Base-by-base conservation (phyloP, 345 rosid species). In the Trapa incisa region DNA sequence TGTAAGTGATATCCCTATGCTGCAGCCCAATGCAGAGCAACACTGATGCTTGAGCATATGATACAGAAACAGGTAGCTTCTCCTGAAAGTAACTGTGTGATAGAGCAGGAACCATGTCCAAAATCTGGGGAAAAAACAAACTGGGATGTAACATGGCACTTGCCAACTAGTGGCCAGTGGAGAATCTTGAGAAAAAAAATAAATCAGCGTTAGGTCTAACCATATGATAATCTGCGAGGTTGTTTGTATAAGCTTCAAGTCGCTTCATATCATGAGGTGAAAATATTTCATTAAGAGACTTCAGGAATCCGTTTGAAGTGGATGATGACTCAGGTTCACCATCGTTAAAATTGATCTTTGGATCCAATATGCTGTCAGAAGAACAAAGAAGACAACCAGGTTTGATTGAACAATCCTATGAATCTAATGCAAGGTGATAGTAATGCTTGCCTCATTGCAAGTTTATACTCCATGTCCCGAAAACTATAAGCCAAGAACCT, bases 21-120 rank as follows among this genome's bases (percentile, higher is more conserved):
- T 87, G 99, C 84, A 94, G 84, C 47, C 99, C 99, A 68, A 87
- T 71, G 82, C 87, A 89, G 65, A 91, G 81, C 72, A 91, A 77
- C 67, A 94, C 84, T 68, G 96, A 85, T 48, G 97, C 93, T 77
- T 91, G 91, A 71, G 82, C 88, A 71, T 89, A 79, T 9, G 96
- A 81, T 39, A 91, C 68, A 2, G 96, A 73, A 72, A 91, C 79
- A 0, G 96, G 96, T 74, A 94, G 80, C 89, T 80, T 87, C 88
- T 79, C 93, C 75, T 74, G 86, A 65, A 91, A 94, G 81, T 89
- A 94, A 10, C 75, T 75, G 65, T 77, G 85, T 33, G 97, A 94
- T 64, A 94, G 89, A 69, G 72, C 74, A 14, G 92, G 86, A 76
- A 85, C 81, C 62, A 84, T 69, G 76, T 86, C 88, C 66, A 80